Base-by-base conservation (phyloP, 164 flowering plant species). In the Chloranthus sessilifolius region DNA sequence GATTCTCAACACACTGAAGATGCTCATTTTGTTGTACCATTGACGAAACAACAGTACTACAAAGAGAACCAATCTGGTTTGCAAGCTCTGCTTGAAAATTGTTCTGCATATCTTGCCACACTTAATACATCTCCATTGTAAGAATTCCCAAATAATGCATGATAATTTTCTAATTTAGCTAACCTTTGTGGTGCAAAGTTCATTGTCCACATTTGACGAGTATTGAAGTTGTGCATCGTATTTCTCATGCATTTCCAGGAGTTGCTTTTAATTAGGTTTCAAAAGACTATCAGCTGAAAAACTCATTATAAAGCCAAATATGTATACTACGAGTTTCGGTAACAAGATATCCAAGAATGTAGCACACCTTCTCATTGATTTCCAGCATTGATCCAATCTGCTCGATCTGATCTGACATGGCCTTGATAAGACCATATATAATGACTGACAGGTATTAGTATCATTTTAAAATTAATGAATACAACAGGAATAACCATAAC, bases 381-480 rank as follows among this genome's bases (percentile, higher is more conserved):
- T 92, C 99, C 25, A 81, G 50, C 37, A 43, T 62, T 19, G 63
- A 53, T 22, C 80, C 81, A 92, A 86, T 78, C 63, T 86, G 97
- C 50, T 89, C 99, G 61, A 92, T 83, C 52, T 86, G 97, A 35
- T 92, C 99, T 43, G 86, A 73, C 96, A 92, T 92, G 36, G 88
- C 84, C 98, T 92, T 43, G 33, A 25, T 21, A 43, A 21, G 53
- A 24, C 16, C 5, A 46, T 56, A 55, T 7, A 45, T 2, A 46
- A 22, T 33, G 51, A 5, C 17, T 47, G 7, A 51, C 35, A 46
- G 21, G 35, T 20, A 49, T 3, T 5, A 7, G 34, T 24, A 44
- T 7, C 1, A 44, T 7, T 44, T 19, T 44, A 7, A 8, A 15
- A 27, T 14, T 26, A 25, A 26, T n/a, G 26, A 44, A 5, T 19